Evolutionary conservation across 257 asterid species (phyloP).

Genomic region (Ophiorrhiza pumila): DNA sequence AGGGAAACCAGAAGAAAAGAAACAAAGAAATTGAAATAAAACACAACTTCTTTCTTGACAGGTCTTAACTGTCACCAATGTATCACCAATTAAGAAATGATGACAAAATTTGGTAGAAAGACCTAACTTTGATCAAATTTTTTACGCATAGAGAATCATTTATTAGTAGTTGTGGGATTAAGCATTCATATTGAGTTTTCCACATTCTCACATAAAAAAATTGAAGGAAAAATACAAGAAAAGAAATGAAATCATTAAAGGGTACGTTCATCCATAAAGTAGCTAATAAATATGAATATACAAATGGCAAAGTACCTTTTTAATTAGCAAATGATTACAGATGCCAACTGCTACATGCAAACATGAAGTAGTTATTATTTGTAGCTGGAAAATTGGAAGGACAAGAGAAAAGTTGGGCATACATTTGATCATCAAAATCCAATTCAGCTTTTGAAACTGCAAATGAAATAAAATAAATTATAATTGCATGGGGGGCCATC

Average conservation of each 20-base stretch:
- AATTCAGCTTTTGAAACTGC: not conserved
- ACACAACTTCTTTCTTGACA: not conserved
- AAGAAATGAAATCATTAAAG: not conserved
- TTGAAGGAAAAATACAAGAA: too few relatives aligned
- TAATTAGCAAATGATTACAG: not conserved
- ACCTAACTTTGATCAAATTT: conserved; percentile 9
- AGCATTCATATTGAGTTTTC: not conserved
- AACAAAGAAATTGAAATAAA: not conserved
- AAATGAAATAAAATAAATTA: not conserved
- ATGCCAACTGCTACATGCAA: conserved; percentile 6
- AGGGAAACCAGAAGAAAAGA: conserved; percentile 1
- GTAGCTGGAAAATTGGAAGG: too few relatives aligned
- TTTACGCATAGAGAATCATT: not conserved
- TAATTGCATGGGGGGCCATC: not conserved
- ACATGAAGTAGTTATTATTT: not conserved
- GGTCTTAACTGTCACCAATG: conserved; percentile 7
- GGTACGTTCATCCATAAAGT: not conserved
- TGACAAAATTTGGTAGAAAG: conserved; percentile 5
- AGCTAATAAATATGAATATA: not conserved
- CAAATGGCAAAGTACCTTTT: not conserved
- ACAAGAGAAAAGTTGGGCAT: not conserved
- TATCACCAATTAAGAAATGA: not conserved
- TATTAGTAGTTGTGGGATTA: not conserved
- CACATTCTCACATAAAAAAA: not conserved
- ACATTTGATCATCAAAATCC: not conserved